These are phyloP conservation scores for Golubevia sp. DNA, from an alignment of 1,284 basidiomycete genomes.

Conservation along the genomic window DNA sequence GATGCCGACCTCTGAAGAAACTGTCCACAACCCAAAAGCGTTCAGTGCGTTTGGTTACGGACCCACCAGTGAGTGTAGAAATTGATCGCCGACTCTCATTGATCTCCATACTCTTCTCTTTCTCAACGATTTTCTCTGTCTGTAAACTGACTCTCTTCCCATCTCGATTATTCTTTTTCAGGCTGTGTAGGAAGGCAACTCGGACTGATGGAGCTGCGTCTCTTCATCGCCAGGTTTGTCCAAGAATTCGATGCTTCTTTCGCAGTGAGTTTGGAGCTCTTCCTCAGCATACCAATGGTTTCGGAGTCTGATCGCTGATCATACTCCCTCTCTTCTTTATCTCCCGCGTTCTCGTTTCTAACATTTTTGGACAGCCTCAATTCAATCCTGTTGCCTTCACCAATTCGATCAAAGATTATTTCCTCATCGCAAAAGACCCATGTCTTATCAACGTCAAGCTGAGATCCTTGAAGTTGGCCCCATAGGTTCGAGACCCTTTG, in stretches of 20 bases:
- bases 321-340: neutral
- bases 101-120: no score
- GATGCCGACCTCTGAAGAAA: slow-evolving; percentile 15
- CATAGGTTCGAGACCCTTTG: no score
- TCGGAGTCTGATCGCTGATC: neutral
- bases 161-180: no score
- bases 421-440: neutral
- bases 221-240: slow-evolving; percentile 16
- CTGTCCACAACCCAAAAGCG: slow-evolving; percentile 14
- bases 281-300: no score
- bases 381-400: neutral
- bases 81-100: no score
- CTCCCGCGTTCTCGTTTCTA: neutral
- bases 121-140: no score
- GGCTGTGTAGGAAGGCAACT: slow-evolving; percentile 20
- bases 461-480: no score
- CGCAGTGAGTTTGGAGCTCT: no score
- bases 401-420: neutral
- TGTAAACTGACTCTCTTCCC: no score
- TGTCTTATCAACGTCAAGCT: neutral
- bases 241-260: slow-evolving; percentile 14
- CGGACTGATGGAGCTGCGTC: slow-evolving; percentile 20
- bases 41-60: slow-evolving; percentile 24
- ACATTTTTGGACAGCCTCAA: neutral
- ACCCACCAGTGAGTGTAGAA: slow-evolving; percentile 12